Conservation (phyloP, 1,284 basidiomycete species). For the Neotropicomus parvogracilis region DNA sequence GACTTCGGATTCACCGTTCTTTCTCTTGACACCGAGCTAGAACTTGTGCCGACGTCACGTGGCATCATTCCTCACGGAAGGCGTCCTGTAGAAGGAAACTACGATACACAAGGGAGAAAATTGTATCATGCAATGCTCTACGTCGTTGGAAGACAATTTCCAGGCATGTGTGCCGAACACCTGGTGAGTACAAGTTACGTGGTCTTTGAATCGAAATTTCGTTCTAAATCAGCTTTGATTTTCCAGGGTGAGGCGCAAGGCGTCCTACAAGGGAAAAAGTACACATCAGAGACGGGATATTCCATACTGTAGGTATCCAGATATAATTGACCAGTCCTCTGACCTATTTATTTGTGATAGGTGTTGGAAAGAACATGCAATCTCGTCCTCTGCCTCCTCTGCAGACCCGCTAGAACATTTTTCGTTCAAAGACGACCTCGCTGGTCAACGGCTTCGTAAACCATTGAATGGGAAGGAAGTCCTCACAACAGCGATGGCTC, state of each 20-base stretch:
- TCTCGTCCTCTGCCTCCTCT: not conserved
- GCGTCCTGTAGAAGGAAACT: conserved; percentile 8
- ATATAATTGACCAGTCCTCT: not conserved
- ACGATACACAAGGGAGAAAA: conserved; percentile 4
- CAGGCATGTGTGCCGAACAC: conserved; percentile 9
- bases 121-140: conserved; percentile 10
- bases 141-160: conserved; percentile 9
- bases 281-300: conserved; percentile 5
- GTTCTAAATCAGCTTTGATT: not conserved
- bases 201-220: not conserved
- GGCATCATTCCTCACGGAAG: conserved; percentile 1
- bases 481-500: not conserved
- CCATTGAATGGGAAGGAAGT: conserved; percentile 2
- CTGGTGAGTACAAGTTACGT: not conserved
- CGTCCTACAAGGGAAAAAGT: conserved; percentile 4
- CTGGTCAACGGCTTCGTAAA: conserved; percentile 5
- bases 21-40: not conserved
- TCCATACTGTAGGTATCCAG: conserved; percentile 2
- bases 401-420: not conserved
- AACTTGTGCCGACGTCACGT: not conserved
- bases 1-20: not conserved
- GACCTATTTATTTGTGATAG: not conserved
- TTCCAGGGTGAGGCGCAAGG: conserved; percentile 9
- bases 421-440: conserved; percentile 1
- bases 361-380: conserved; percentile 6